Evolutionary conservation across 805 yeast species (phyloP), one percentile per base, ranked within the genome.

Genomic region (Metschnikowia bowlesiae): DNA sequence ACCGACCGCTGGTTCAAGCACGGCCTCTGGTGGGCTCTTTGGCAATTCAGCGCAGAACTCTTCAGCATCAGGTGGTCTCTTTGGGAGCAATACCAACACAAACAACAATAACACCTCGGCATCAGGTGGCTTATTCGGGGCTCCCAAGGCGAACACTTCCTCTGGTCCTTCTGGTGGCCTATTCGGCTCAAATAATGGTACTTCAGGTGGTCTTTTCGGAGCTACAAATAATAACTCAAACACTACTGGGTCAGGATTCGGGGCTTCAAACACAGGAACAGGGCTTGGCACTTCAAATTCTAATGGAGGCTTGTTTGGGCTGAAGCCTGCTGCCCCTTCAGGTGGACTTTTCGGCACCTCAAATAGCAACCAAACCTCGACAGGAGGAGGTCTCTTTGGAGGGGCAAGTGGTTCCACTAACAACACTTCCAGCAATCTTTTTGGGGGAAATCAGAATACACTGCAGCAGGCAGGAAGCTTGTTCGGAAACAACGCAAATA

Each of bases 201-300:
- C 53, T 14, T 57, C 65, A 9, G 62, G 67, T n/a, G 74, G 76
- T 13, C 78, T 79, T 4, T 60, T 78, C 48, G 79, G 63, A 37
- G 42, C 51, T 47, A 47, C 39, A 9, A 49, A 40, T 13, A 53
- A 62, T 44, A 49, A 50, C 37, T 31, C 37, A n/a, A 44, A 34
- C n/a, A 14, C 43, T 8, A 32, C 35, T 22, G 44, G 34, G 43
- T 39, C 43, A 3, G 43, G 34, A 13, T 39, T 39, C 10, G 43
- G 43, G 7, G 34, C 34, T 14, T 26, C 31, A 16, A 39, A 39
- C 16, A 36, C 44, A 6, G 48, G 22, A 26, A 39, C 51, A 6
- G 50, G 40, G 3, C 28, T 31, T 28, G 46, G 46, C 4, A 28
- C 39, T 14, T 35, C 46, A 10, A 35, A 35, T 9, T 11, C 39